Evolutionary conservation across 768 basidiomycete species (phyloP), one percentile per base, ranked within the genome.

Genomic region (Pilatotrama ljubarskyi): DNA sequence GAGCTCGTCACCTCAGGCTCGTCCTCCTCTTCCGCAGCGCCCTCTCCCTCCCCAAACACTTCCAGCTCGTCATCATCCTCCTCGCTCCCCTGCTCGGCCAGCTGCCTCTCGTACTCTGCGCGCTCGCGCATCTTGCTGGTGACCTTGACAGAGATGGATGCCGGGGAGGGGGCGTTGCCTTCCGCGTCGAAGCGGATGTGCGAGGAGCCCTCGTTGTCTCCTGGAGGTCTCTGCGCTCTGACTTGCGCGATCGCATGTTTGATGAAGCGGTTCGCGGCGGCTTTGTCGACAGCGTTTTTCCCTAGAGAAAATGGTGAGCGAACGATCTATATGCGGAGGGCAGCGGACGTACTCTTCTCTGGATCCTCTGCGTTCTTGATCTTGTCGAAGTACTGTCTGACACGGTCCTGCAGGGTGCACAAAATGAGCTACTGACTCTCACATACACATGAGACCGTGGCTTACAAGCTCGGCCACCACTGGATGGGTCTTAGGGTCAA

Each of bases 311-410:
- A 38, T 38, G 25, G 40, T 36, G 26, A 24, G 53, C 7, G 17
- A 18, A 38, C 2, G 49, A 41, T 53, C 50, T 20, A 43, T 55
- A 5, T 18, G 29, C n/a, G 11, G 42, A 32, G 46, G 40, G 17
- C 24, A 50, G 17, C 40, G 20, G 55, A 73, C 83, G 63, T 56
- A 86, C 87, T 81, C 69, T 80, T 75, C 18, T 80, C 79, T 10
- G 86, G 82, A 54, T 86, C 84, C 72, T 94, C 90, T 4, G 91
- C 88, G 20, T 80, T 77, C 60, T 85, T 81, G 53, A 94, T 88
- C 69, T 94, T 95, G 62, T 85, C 84, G 75, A 94, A 94, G 73
- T 95, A 94, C 62, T 84, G 78, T 26, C 84, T 82, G 11, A 94
- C 80, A 68, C 91, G 82, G 63, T 89, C 87, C 91, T 91, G 32